phyloP scores from a whole-genome alignment of 1,284 basidiomycete genomes.

The Moesziomyces sp. region DNA sequence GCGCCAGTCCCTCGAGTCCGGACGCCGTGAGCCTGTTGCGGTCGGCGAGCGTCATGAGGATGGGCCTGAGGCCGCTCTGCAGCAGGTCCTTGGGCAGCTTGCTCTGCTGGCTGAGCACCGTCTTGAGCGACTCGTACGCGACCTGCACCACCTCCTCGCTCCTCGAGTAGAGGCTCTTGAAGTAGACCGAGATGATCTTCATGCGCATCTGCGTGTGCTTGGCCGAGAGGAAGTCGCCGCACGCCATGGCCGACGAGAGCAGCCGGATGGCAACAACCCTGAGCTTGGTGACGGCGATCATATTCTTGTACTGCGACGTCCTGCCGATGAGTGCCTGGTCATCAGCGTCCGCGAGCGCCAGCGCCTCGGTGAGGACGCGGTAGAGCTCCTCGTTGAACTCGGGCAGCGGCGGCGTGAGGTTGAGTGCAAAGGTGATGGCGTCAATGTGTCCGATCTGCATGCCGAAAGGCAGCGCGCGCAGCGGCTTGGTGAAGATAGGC shows the following conservation, averaged over 20 bases:
- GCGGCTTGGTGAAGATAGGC: slow-evolving; percentile 93
- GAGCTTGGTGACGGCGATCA: slow-evolving; percentile 85
- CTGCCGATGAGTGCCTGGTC: slow-evolving; percentile 81
- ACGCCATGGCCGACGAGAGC: slow-evolving; percentile 91
- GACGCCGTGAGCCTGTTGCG: slow-evolving; percentile 93
- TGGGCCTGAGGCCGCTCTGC: slow-evolving; percentile 93
- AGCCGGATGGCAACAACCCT: slow-evolving; percentile 95
- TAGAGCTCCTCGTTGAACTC: slow-evolving; percentile 92
- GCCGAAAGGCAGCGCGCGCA: slow-evolving; percentile 93
- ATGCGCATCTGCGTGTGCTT: slow-evolving; percentile 68
- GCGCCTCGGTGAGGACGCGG: slow-evolving; percentile 89
- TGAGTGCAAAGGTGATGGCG: slow-evolving; percentile 86
- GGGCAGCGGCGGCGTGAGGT: slow-evolving; percentile 84
- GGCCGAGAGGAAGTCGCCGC: slow-evolving; percentile 79
- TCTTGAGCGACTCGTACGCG: slow-evolving; percentile 90
- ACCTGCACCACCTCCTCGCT: slow-evolving; percentile 95
- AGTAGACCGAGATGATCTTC: slow-evolving; percentile 95
- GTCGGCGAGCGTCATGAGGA: slow-evolving; percentile 97
- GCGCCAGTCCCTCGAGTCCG: slow-evolving; percentile 89
- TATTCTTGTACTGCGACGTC: slow-evolving; percentile 82
- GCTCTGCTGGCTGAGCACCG: slow-evolving; percentile 85
- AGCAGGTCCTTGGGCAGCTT: slow-evolving; percentile 94
- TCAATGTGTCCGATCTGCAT: slow-evolving; percentile 99
- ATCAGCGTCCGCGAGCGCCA: slow-evolving; percentile 95
- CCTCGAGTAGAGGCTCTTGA: slow-evolving; percentile 96